Base-by-base conservation (phyloP, 164 flowering plant species). In the Pachysandra terminalis region DNA sequence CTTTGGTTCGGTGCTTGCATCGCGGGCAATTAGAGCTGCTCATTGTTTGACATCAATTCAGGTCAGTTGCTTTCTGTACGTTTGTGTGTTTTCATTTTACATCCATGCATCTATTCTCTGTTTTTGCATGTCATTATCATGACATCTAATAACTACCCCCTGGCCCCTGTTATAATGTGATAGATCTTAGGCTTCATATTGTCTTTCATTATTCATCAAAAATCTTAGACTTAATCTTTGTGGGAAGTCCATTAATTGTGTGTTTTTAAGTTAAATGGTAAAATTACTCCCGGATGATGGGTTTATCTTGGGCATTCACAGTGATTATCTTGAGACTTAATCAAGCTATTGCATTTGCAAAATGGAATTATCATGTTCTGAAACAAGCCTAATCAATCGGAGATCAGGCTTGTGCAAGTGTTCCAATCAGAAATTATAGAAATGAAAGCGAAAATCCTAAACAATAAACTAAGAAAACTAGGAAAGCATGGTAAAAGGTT, bases 1-100 rank as follows among this genome's bases (percentile, higher is more conserved):
- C 35, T 96, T 96, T 72, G 99, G 99, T 41, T 37, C 22, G 22
- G 96, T 96, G 68, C 93, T 96, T 75, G 85, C 86, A 52, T 96
- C 99, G 55, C 87, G 96, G 61, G 89, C 96, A n/a, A 87, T 96
- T 53, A 88, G 98, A 79, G 99, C 99, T 71, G 99, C 99, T 66
- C 99, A 96, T 73, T 96, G 99, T 82, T 80, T 96, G 74, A 96
- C 99, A 41, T 96, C 99, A 64, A 96, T 96, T 63, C 99, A 96
- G 98, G 99, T 96, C 37, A 68, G 87, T 78, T 75, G 59, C 57
- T 57, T 73, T 77, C 10, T 72, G 65, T 48, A 48, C 0, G 28
- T 64, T 48, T 48, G 4, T 55, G 1, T 66, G 23, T 68, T 55
- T 10, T 70, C 66, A 12, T 70, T 58, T 16, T 35, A 9, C 45